Conservation (phyloP, 2,329 filamentous ascomycete species). For the Periconia sp. region DNA sequence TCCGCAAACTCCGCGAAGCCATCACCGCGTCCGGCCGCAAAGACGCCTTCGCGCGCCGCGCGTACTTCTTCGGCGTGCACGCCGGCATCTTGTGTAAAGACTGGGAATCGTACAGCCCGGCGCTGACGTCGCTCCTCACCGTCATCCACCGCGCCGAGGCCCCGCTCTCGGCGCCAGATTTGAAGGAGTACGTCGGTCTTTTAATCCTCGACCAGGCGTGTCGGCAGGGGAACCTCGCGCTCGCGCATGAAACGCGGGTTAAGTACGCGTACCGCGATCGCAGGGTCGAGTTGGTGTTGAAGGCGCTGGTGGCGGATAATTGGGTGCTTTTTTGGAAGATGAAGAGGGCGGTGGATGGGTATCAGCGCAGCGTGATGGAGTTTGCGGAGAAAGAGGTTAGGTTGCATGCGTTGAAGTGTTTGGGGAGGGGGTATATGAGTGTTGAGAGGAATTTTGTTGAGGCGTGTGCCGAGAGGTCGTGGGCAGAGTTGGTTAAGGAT, state of each 20-base stretch:
- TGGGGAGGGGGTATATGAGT: conserved; percentile 77
- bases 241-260: conserved; percentile 69
- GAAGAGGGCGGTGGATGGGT: conserved; percentile 73
- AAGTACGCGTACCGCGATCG: conserved; percentile 64
- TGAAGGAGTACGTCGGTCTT: conserved; percentile 78
- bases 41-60: conserved; percentile 82
- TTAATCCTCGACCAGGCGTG: conserved; percentile 87
- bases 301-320: conserved; percentile 76
- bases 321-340: conserved; percentile 77
- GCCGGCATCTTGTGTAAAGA: conserved; percentile 78
- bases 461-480: conserved; percentile 66
- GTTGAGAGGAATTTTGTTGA: conserved; percentile 72
- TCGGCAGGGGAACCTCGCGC: conserved; percentile 71
- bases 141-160: conserved; percentile 64
- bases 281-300: conserved; percentile 69
- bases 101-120: conserved; percentile 86
- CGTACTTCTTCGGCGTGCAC: conserved; percentile 89
- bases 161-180: conserved; percentile 70
- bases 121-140: conserved; percentile 76
- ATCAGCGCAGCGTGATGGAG: conserved; percentile 77
- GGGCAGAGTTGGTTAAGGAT: conserved; percentile 70
- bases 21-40: conserved; percentile 75
- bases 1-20: conserved; percentile 90
- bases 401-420: conserved; percentile 79
- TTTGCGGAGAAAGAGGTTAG: conserved; percentile 76